Evolutionary conservation across 2,329 filamentous ascomycete species (phyloP).

Genomic region (Sporothrix inflata): DNA sequence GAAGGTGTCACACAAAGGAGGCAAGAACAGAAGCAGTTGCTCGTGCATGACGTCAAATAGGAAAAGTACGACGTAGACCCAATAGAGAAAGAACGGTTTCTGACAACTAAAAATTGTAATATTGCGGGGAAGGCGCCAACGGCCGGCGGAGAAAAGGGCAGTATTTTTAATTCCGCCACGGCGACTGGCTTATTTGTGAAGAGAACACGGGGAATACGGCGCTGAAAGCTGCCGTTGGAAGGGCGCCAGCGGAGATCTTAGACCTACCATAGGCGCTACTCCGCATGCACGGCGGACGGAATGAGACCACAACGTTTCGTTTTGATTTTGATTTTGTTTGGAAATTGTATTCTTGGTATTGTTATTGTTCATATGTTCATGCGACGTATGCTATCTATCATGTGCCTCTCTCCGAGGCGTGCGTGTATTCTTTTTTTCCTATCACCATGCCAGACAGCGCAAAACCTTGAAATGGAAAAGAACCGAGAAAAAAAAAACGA

Average conservation of each 20-base stretch:
- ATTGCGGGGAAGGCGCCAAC: slow-evolving; percentile 7
- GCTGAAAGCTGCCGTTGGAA: not conserved
- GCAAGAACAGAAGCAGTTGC: not conserved
- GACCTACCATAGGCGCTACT: not conserved
- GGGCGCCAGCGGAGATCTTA: not conserved
- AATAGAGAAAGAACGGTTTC: not conserved
- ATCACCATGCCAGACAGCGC: slow-evolving; percentile 4
- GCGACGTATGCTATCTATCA: slow-evolving; percentile 14
- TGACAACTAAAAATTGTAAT: not conserved
- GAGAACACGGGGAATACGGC: not conserved
- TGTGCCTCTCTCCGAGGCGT: not conserved
- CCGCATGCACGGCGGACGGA: slow-evolving; percentile 1
- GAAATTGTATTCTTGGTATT: not conserved
- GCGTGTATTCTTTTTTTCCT: not conserved
- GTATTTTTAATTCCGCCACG: not conserved
- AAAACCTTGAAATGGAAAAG: not conserved
- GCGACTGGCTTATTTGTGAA: not conserved
- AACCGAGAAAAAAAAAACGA: not conserved
- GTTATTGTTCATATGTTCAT: slow-evolving; percentile 17
- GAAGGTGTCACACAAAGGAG: not conserved
- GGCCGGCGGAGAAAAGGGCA: not conserved
- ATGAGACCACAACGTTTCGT: not conserved
- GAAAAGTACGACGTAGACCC: not conserved
- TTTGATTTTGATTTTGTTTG: not conserved
- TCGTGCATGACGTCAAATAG: slow-evolving; percentile 16